Evolutionary conservation across 805 yeast genomes (phyloP), one percentile per base, ranked within the genome.

Genomic region (Starmerella stigmatis): DNA sequence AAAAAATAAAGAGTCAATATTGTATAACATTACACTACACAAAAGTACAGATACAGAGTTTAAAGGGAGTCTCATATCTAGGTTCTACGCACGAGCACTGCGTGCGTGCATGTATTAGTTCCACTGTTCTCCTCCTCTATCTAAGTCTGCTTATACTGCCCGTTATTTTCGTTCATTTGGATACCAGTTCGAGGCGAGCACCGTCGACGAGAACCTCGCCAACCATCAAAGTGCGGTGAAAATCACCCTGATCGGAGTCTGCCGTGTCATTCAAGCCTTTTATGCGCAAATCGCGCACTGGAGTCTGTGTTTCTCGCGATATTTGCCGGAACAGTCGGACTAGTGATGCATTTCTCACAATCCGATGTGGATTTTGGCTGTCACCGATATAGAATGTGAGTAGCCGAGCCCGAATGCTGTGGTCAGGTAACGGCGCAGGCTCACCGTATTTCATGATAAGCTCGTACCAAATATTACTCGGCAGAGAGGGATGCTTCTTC

Each of bases 401-500:
- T 17, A 59, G 51, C 4, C 57, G 34, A 28, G 54, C 51, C 4
- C 43, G 32, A 3, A 54, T 40, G 30, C 55, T 51, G 5, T 42
- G 19, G 10, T 32, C 25, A 1, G 49, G 32, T 10, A 48, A 36
- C 2, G 17, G 28, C 3, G 37, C 34, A 1, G 58, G 60, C 37
- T 16, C 52, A 4, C 60, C 61, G 56, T 77, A 66, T 44, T 63
- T 64, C 2, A 47, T 32, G 9, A 64, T 56, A n/a, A 76, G 66
- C 21, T 59, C 28, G 3, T 41, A 34, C 81, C 81, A 79, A 23
- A 73, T 57, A 3, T 16, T 27, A 28, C 32, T 27, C 10, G 45
- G 49, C 21, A 45, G 38, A 21, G 27, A 36, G 28, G 41, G 60
- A 30, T 58, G 51, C 11, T 45, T 38, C 6, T 57, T 56, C 16